A percentile compares a stretch with the other conserved stretches of the same genome.
phyloP scores from a whole-genome alignment of 1,284 basidiomycete genomes.

The Nidula niveotomentosa region DNA sequence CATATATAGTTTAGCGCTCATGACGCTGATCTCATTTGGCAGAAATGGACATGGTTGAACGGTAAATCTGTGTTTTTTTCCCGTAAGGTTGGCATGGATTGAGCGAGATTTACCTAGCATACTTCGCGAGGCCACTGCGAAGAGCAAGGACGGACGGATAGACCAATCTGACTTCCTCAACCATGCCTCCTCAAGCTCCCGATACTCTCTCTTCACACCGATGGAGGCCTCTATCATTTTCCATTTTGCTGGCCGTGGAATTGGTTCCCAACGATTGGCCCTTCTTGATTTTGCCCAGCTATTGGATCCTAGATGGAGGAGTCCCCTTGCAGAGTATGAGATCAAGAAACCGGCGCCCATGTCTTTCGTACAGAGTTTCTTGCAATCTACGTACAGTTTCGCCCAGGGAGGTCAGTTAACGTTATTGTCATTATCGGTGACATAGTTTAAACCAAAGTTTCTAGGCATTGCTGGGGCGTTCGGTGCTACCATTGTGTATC shows the following conservation, averaged over 20 bases:
- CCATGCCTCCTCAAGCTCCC: slow-evolving; percentile 71
- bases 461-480: slow-evolving; percentile 86
- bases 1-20: neutral
- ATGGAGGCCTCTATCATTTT: slow-evolving; percentile 97
- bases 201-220: slow-evolving; percentile 91
- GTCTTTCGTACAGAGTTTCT: slow-evolving; percentile 50
- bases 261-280: slow-evolving; percentile 66
- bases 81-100: slow-evolving; percentile 2
- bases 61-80: slow-evolving; percentile 39
- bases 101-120: slow-evolving; percentile 44
- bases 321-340: slow-evolving; percentile 56
- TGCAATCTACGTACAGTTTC: slow-evolving; percentile 84
- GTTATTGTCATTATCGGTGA: slow-evolving; percentile 2
- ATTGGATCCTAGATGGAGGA: slow-evolving; percentile 82
- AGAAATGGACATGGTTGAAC: slow-evolving; percentile 97
- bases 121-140: slow-evolving; percentile 84
- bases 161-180: slow-evolving; percentile 82
- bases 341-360: slow-evolving; percentile 21
- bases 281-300: slow-evolving; percentile 88
- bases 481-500: slow-evolving; percentile 92
- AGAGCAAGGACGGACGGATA: slow-evolving; percentile 91
- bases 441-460: slow-evolving; percentile 8
- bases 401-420: slow-evolving; percentile 75
- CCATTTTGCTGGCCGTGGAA: slow-evolving; percentile 89
- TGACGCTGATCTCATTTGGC: neutral